phyloP scores from a whole-genome alignment of 1,284 basidiomycete genomes.

The Schizophyllum commune region DNA sequence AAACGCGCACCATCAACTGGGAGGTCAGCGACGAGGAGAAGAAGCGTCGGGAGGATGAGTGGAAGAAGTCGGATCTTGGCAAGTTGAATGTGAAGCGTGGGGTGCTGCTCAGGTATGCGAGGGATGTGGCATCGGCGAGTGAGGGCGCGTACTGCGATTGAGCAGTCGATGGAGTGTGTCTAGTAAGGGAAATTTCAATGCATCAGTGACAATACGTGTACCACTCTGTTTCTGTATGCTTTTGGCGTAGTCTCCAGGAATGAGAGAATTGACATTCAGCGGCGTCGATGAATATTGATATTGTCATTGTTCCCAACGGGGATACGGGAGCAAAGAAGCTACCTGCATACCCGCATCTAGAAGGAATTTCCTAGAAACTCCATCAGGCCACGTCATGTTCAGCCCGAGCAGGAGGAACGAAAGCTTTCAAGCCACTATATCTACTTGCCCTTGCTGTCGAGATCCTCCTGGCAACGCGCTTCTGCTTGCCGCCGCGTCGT shows the following conservation, averaged over 20 bases:
- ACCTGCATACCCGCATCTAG: background rate
- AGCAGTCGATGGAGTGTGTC: constrained; percentile 11
- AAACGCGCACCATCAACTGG: constrained; percentile 75
- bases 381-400: no score
- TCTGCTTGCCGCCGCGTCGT: background rate
- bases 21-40: constrained; percentile 78
- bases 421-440: background rate
- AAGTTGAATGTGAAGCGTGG: constrained; percentile 68
- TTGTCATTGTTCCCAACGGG: background rate
- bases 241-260: no score
- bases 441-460: background rate
- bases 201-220: constrained; percentile 11
- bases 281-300: background rate
- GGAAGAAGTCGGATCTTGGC: constrained; percentile 59
- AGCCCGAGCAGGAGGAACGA: no score
- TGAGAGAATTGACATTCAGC: no score
- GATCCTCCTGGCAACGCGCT: background rate
- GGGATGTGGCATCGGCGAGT: constrained; percentile 73
- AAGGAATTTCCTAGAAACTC: no score
- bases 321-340: background rate
- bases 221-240: no score
- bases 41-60: constrained; percentile 58
- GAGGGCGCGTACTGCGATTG: constrained; percentile 74
- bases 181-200: background rate
- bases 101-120: constrained; percentile 66